phyloP scores from a whole-genome alignment of 2,329 filamentous ascomycete species.

The Talaromyces piceae region DNA sequence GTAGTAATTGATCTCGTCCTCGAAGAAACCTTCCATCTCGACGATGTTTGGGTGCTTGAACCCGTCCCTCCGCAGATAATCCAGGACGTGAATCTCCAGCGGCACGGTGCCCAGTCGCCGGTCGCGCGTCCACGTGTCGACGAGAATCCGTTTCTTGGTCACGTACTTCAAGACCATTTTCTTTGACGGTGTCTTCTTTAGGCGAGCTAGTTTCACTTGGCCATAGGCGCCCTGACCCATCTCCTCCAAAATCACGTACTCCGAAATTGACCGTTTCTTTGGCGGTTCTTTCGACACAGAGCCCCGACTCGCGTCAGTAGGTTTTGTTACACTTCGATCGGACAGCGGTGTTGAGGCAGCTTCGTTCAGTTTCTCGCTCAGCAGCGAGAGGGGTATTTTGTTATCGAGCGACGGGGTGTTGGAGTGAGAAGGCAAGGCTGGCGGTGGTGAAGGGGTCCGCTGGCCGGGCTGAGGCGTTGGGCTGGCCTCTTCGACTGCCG shows the following conservation, averaged over 20 bases:
- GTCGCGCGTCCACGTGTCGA: slow-evolving; percentile 97
- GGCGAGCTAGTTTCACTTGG: slow-evolving; percentile 87
- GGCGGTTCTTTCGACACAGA: slow-evolving; percentile 25
- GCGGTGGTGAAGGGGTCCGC: slow-evolving; percentile 38
- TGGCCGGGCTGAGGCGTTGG: slow-evolving; percentile 74
- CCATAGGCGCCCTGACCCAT: slow-evolving; percentile 98
- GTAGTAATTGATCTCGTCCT: slow-evolving; percentile 74
- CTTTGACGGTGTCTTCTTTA: slow-evolving; percentile 65
- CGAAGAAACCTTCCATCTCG: slow-evolving; percentile 63
- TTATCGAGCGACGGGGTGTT: slow-evolving; percentile 24
- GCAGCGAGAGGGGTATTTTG: slow-evolving; percentile 37
- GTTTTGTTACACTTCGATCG: slow-evolving; percentile 33
- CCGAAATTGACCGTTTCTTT: slow-evolving; percentile 75
- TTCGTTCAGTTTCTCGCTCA: slow-evolving; percentile 46
- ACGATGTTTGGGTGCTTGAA: slow-evolving; percentile 59
- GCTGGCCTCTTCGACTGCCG: slow-evolving; percentile 55
- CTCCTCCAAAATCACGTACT: slow-evolving; percentile 89
- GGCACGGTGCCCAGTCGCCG: slow-evolving; percentile 88
- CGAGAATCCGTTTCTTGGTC: slow-evolving; percentile 89
- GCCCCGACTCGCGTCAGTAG: slow-evolving; percentile 21
- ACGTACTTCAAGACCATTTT: slow-evolving; percentile 97
- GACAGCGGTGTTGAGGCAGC: slow-evolving; percentile 41
- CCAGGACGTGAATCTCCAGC: slow-evolving; percentile 91
- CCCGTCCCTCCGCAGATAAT: slow-evolving; percentile 74
- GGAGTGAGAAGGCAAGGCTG: slow-evolving; percentile 15